Evolutionary conservation across 108 stramenopile genomes (phyloP).

Genomic region (Nannochloropsis granulata): DNA sequence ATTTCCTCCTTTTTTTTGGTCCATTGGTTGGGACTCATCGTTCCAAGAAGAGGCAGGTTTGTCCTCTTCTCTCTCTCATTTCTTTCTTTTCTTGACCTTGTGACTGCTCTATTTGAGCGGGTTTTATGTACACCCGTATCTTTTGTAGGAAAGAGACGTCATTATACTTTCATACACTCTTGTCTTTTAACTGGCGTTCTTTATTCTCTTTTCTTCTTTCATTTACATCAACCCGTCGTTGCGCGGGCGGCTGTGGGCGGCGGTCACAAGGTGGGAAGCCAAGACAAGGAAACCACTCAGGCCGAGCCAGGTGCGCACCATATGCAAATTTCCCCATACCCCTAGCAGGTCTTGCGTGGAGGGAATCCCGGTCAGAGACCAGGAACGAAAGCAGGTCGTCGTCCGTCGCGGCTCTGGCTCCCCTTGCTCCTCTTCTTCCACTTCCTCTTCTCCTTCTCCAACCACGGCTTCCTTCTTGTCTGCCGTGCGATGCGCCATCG

Average conservation of each 20-base stretch:
- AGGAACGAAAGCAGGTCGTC: neutral
- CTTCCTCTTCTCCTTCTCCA: neutral
- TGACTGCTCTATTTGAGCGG: too few relatives aligned
- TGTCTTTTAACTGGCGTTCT: too few relatives aligned
- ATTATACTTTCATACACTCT: too few relatives aligned
- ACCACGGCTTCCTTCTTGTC: neutral
- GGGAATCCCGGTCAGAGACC: neutral
- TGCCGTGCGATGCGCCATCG: neutral
- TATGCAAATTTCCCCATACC: neutral
- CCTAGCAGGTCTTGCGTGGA: neutral
- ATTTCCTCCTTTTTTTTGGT: too few relatives aligned
- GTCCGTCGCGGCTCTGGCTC: neutral
- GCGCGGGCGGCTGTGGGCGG: neutral
- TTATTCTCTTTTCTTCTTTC: too few relatives aligned
- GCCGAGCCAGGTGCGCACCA: neutral
- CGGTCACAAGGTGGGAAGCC: neutral
- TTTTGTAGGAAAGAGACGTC: too few relatives aligned
- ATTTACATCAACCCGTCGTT: neutral
- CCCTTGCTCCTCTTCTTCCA: neutral
- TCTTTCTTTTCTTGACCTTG: too few relatives aligned
- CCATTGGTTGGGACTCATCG: too few relatives aligned
- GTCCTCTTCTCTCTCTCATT: too few relatives aligned
- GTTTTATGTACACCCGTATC: too few relatives aligned
- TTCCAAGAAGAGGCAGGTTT: too few relatives aligned
- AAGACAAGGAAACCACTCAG: neutral